Base-by-base conservation (phyloP, 1,139 yeast species). In the Casaregolazyma lundiana region DNA sequence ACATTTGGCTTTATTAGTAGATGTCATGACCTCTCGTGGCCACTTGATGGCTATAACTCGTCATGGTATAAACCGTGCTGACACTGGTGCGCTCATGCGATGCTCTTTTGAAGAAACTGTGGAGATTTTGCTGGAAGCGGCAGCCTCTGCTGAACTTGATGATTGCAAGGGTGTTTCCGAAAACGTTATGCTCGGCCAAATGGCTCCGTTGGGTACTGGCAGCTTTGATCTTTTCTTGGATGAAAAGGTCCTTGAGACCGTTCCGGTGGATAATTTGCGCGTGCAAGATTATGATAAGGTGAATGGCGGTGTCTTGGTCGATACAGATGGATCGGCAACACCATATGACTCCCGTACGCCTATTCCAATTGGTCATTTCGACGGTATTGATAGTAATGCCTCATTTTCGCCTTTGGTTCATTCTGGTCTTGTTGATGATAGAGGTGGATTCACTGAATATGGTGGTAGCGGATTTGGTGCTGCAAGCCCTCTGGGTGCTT, bases 41-140 rank as follows among this genome's bases (percentile, higher is more conserved):
- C 96, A 92, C 64, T 77, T 94, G 69, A 92, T 94, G 88, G 97
- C 98, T 32, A 92, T 94, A 60, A 92, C 98, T 45, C 95, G 99
- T 78, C 98, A 92, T 66, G 99, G 99, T 78, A 92, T 94, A 69
- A 94, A 94, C 68, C 84, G 98, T 71, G 87, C 96, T 32, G 97
- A 92, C 57, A 94, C 98, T 29, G 98, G 98, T 71, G 98, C 98
- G 1, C 77, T 94, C 64, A 94, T 94, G 98, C 81, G 98, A 70
- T 92, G 97, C 74, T 92, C 98, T 44, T 94, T 94, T 73, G 99
- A 94, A 72, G 98, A 94, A 69, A 94, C 99, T 2, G 98, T 92
- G 36, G 98, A 94, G 71, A 92, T 94, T 62, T 73, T 94, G 64
- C 80, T 94, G 60, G 98, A 94, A 63, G 99, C 99, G 34, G 98